Percentiles rank a stretch among this genome's conserved stretches.
Conservation (phyloP, 2,329 filamentous ascomycete genomes). For the Botrytis fragariae region DNA sequence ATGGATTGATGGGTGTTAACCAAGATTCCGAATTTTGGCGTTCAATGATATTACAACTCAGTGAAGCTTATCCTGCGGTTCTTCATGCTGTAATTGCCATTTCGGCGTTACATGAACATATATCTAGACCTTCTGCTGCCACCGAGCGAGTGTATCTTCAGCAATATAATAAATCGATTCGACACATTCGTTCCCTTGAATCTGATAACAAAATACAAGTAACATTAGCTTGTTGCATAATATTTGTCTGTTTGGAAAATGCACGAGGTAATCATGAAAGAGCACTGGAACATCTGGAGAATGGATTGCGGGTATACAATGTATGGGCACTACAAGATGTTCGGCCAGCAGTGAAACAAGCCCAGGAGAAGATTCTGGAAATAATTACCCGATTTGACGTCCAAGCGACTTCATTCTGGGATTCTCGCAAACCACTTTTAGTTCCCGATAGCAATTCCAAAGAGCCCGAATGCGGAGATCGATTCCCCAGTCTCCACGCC, state of each 20-base stretch:
- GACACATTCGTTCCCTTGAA: slow-evolving; percentile 14
- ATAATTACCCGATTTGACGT: slow-evolving; percentile 24
- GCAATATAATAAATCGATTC: slow-evolving; percentile 21
- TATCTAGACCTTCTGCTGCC: background rate
- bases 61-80: slow-evolving; percentile 23
- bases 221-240: slow-evolving; percentile 26
- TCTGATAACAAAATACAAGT: slow-evolving; percentile 16
- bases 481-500: slow-evolving; percentile 13
- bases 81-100: slow-evolving; percentile 25
- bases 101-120: slow-evolving; percentile 21
- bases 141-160: slow-evolving; percentile 1
- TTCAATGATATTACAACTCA: slow-evolving; percentile 22
- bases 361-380: slow-evolving; percentile 14
- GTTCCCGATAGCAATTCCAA: background rate
- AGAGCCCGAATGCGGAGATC: background rate
- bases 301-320: slow-evolving; percentile 24
- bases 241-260: slow-evolving; percentile 29
- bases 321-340: slow-evolving; percentile 17
- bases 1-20: slow-evolving; percentile 21
- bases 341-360: slow-evolving; percentile 9
- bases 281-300: slow-evolving; percentile 25
- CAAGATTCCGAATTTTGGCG: slow-evolving; percentile 26
- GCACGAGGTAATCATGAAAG: slow-evolving; percentile 23
- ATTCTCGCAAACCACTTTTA: slow-evolving; percentile 22
- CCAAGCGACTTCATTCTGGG: slow-evolving; percentile 26